Evolutionary conservation across 2,329 filamentous ascomycete species (phyloP).

Genomic region (Epichloe gansuensis): DNA sequence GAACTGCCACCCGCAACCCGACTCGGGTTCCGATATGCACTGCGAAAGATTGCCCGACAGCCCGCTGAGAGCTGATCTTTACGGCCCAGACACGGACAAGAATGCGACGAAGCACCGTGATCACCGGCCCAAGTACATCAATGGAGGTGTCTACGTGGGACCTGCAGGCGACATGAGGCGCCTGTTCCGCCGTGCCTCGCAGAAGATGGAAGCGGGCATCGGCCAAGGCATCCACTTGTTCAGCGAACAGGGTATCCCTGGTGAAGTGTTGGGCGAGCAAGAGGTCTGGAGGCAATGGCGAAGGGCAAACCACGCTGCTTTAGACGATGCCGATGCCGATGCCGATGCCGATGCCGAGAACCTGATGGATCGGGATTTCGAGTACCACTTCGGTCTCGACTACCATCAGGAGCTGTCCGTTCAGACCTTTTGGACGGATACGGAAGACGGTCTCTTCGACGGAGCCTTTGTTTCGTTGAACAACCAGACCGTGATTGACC

Average conservation of each 20-base stretch:
- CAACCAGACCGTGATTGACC: slow-evolving; percentile 9
- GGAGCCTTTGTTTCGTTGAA: slow-evolving; percentile 12
- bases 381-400: slow-evolving; percentile 16
- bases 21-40: slow-evolving; percentile 11
- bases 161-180: slow-evolving; percentile 10
- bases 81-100: slow-evolving; percentile 12
- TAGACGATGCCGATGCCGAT: neutral
- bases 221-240: slow-evolving; percentile 5
- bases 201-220: slow-evolving; percentile 8
- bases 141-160: slow-evolving; percentile 12
- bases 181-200: slow-evolving; percentile 8
- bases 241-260: slow-evolving; percentile 14
- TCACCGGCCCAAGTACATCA: slow-evolving; percentile 11
- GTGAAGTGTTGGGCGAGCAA: slow-evolving; percentile 14
- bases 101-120: slow-evolving; percentile 4
- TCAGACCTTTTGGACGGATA: slow-evolving; percentile 11
- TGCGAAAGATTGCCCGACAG: slow-evolving; percentile 15
- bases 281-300: slow-evolving; percentile 22
- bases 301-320: neutral
- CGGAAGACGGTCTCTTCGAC: slow-evolving; percentile 8
- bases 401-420: slow-evolving; percentile 13
- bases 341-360: neutral
- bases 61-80: slow-evolving; percentile 10
- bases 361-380: slow-evolving; percentile 9
- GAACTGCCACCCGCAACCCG: slow-evolving; percentile 11